phyloP scores from a whole-genome alignment of 768 basidiomycete species.

The Trametes cinnabarina region DNA sequence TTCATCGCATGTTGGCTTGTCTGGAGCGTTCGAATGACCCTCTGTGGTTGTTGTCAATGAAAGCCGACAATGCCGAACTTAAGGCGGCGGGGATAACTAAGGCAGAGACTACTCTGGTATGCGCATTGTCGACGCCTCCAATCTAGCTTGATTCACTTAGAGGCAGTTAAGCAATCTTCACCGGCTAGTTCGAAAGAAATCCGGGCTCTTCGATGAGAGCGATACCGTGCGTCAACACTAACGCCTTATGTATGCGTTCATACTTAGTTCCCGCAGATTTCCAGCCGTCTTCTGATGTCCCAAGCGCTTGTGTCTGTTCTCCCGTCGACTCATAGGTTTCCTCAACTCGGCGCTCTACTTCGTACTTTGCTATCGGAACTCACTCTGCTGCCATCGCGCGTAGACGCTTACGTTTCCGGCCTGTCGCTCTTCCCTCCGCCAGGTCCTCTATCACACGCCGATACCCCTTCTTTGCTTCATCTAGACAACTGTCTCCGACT shows the following conservation, averaged over 20 bases:
- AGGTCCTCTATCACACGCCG: constrained; percentile 11
- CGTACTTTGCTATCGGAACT: constrained; percentile 38
- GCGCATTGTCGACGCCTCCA: constrained; percentile 22
- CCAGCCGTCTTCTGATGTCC: constrained; percentile 53
- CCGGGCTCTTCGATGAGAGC: constrained; percentile 26
- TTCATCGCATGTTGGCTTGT: constrained; percentile 26
- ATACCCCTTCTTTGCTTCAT: constrained; percentile 41
- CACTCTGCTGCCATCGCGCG: constrained; percentile 37
- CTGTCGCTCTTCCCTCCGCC: constrained; percentile 37
- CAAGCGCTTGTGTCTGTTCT: constrained; percentile 50
- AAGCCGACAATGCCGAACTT: constrained; percentile 41
- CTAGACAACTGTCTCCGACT: constrained; percentile 57
- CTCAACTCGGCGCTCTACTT: constrained; percentile 31
- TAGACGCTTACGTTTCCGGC: constrained; percentile 40
- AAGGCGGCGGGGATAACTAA: constrained; percentile 53
- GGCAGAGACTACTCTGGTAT: constrained; percentile 55
- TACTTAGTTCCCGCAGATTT: constrained; percentile 39
- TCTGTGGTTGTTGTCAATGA: constrained; percentile 42
- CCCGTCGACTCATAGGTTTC: constrained; percentile 38
- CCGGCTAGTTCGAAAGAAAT: constrained; percentile 36
- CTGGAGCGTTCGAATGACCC: constrained; percentile 42
- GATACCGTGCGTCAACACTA: constrained; percentile 32
- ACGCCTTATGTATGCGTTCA: constrained; percentile 1
- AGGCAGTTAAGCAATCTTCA: constrained; percentile 38
- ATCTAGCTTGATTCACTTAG: background rate